A percentile compares a stretch with the other conserved stretches of the same genome.
These are phyloP conservation scores for Penicillium dipodomyicola DNA, from an alignment of 495 filamentous ascomycete genomes.

Conservation along the genomic window DNA sequence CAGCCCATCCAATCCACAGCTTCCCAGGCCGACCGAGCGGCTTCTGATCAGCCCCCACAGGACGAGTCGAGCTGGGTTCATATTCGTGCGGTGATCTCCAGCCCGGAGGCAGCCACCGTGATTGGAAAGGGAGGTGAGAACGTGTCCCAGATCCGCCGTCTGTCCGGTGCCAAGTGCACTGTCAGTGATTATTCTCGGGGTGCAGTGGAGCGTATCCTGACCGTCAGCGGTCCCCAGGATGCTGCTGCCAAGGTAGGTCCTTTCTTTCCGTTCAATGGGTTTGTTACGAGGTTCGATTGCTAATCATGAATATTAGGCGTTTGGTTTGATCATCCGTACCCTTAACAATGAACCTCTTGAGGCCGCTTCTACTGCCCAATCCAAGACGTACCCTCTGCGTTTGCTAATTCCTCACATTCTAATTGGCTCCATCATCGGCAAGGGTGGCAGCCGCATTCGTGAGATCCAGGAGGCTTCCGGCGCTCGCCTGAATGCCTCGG, in stretches of 20 bases:
- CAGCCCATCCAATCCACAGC: conserved; percentile 68
- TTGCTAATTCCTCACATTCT: conserved; percentile 94
- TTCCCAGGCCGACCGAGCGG: conserved; percentile 52
- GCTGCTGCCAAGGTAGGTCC: conserved; percentile 87
- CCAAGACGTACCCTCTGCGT: conserved; percentile 95
- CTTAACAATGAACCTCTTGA: conserved; percentile 93
- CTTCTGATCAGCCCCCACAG: conserved; percentile 53
- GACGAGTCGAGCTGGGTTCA: conserved; percentile 97
- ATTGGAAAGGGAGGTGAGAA: conserved; percentile 99
- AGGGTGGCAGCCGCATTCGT: conserved; percentile 89
- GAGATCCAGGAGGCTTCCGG: conserved; percentile 98
- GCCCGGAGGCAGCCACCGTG: conserved; percentile 92
- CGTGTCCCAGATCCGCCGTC: conserved; percentile 85
- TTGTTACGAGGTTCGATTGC: conserved; percentile 1
- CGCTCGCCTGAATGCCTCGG: conserved; percentile 93
- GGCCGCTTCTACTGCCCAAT: conserved; percentile 80
- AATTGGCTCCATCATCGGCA: conserved; percentile 98
- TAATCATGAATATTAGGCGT: conserved; percentile 62
- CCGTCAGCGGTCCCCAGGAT: conserved; percentile 92
- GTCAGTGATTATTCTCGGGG: conserved; percentile 97
- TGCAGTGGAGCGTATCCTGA: conserved; percentile 94
- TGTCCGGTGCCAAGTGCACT: conserved; percentile 95
- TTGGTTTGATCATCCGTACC: conserved; percentile 95
- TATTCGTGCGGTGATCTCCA: conserved; percentile 92
- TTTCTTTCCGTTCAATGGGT: conserved; percentile 3